Percentiles rank a stretch among this genome's conserved stretches.
Evolutionary conservation across 441 rosid genomes (phyloP).

Genomic region (Aleurites moluccanus): DNA sequence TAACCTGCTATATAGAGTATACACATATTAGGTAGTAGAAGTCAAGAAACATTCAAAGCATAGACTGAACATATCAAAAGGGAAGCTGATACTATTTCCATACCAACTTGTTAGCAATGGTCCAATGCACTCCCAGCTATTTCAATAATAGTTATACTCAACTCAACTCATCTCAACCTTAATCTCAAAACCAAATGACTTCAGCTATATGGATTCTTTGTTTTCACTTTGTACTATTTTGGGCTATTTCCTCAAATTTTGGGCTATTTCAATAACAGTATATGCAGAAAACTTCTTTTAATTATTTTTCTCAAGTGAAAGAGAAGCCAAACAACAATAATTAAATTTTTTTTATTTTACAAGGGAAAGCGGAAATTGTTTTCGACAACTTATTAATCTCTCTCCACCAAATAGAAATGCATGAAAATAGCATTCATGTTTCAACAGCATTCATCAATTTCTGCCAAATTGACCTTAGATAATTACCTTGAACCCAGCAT

Average conservation of each 20-base stretch:
- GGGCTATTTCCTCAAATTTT: no score
- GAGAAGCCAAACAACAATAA: neutral
- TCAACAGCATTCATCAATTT: neutral
- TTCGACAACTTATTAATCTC: conserved; percentile 2
- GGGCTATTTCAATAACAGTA: no score
- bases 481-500: conserved; percentile 74
- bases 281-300: neutral
- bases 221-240: no score
- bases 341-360: neutral
- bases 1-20: neutral
- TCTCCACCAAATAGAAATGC: conserved; percentile 1
- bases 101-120: neutral
- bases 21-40: neutral
- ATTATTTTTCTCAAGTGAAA: neutral
- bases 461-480: conserved; percentile 16
- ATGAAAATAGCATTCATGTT: neutral
- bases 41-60: neutral
- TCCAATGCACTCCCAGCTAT: neutral
- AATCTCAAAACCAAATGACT: no score
- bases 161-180: no score
- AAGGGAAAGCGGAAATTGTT: neutral
- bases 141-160: no score
- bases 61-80: neutral
- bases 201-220: no score
- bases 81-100: neutral